Evolutionary conservation across 2,329 filamentous ascomycete genomes (phyloP).

Genomic region (Colletotrichum sp.): DNA sequence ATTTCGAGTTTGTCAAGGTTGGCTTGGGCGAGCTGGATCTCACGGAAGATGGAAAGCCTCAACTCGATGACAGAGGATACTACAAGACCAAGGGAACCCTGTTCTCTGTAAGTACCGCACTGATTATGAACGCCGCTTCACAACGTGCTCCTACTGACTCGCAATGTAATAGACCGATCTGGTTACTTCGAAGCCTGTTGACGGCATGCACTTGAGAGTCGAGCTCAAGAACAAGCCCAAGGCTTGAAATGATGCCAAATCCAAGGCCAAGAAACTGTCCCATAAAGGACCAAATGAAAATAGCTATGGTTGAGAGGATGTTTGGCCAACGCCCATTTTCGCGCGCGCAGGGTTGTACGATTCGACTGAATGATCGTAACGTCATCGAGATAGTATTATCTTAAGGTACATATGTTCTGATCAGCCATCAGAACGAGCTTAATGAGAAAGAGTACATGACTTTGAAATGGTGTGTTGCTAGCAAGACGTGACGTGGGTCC

Average conservation of each 20-base stretch:
- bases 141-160: not conserved
- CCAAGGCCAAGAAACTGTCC: not conserved
- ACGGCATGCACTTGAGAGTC: conserved; percentile 12
- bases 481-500: not conserved
- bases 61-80: conserved; percentile 5
- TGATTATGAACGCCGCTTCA: not conserved
- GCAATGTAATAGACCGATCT: not conserved
- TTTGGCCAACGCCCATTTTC: not conserved
- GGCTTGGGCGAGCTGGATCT: conserved; percentile 14
- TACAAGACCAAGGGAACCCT: conserved; percentile 14
- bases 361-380: not conserved
- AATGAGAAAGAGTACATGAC: not conserved
- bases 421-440: not conserved
- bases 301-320: not conserved
- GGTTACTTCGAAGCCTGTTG: conserved; percentile 12
- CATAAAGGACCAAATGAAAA: not conserved
- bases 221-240: not conserved
- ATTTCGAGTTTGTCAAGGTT: conserved; percentile 15
- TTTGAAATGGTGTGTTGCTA: not conserved
- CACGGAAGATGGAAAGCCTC: not conserved
- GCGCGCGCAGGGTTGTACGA: not conserved
- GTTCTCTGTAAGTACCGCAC: not conserved
- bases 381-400: not conserved
- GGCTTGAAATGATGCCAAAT: not conserved
- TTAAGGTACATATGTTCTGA: not conserved